Evolutionary conservation across 768 basidiomycete species (phyloP).

Genomic region (Podaxis sp.): DNA sequence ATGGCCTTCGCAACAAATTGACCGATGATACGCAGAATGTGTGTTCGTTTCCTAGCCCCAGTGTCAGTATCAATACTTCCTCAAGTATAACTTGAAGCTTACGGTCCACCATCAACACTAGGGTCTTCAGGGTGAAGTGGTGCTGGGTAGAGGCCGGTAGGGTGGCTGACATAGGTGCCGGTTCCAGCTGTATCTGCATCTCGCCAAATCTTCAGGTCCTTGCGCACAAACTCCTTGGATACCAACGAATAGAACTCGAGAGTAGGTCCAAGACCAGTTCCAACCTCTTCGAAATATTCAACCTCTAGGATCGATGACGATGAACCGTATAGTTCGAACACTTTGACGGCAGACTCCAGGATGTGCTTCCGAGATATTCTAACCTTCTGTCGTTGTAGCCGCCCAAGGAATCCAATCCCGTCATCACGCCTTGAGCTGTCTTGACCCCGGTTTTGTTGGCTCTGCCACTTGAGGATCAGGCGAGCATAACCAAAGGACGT

Average conservation of each 20-base stretch:
- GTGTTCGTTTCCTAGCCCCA: conserved; percentile 65
- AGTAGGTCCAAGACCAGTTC: conserved; percentile 95
- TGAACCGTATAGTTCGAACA: conserved; percentile 94
- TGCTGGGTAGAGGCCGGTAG: conserved; percentile 82
- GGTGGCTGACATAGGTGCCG: conserved; percentile 77
- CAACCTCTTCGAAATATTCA: conserved; percentile 98
- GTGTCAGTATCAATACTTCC: conserved; percentile 6
- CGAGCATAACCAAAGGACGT: conserved; percentile 98
- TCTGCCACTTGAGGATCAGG: conserved; percentile 92
- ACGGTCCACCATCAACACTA: conserved; percentile 72
- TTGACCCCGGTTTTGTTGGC: conserved; percentile 75
- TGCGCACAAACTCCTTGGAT: conserved; percentile 89
- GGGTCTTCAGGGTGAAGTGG: conserved; percentile 72
- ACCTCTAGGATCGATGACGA: conserved; percentile 93
- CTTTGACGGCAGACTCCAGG: conserved; percentile 93
- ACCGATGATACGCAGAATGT: conserved; percentile 86
- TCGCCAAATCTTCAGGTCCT: conserved; percentile 88
- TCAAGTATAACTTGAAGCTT: conserved; percentile 24
- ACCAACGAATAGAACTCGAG: conserved; percentile 98
- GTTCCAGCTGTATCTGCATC: conserved; percentile 65
- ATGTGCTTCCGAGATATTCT: conserved; percentile 93
- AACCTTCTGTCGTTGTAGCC: conserved; percentile 93
- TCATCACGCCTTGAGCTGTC: conserved; percentile 84
- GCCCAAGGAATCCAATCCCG: conserved; percentile 86
- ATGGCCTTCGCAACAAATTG: conserved; percentile 97